Percentiles rank a stretch among this genome's conserved stretches.
Evolutionary conservation across 305 asterid species (phyloP).

Genomic region (Fraxinus floribunda): DNA sequence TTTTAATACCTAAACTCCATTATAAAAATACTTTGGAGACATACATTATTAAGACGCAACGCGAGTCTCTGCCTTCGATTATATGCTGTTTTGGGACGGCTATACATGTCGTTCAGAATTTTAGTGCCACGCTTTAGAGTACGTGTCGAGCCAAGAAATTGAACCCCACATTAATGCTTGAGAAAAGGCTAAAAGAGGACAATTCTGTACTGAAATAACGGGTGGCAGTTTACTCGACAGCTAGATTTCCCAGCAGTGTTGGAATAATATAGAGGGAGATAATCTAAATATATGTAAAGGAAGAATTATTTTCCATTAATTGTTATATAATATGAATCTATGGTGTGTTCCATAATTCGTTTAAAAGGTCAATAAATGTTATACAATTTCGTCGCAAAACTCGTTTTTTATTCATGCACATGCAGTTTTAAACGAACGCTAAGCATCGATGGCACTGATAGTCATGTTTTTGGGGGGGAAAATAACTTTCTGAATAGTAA

Average conservation of each 20-base stretch:
- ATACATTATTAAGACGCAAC: not conserved
- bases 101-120: not conserved
- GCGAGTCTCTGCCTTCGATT: not conserved
- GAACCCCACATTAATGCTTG: slow-evolving; percentile 55
- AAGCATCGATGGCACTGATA: not conserved
- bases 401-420: not conserved
- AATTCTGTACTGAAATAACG: not conserved
- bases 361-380: too few species aligned
- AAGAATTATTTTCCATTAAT: too few species aligned
- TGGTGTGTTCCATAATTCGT: too few species aligned
- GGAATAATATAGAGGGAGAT: slow-evolving; percentile 2
- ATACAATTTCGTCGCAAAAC: too few species aligned
- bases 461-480: too few species aligned
- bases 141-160: slow-evolving; percentile 32
- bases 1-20: slow-evolving; percentile 6
- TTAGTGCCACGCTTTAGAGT: not conserved
- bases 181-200: slow-evolving; percentile 13
- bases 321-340: too few species aligned
- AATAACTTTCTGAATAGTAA: too few species aligned
- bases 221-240: not conserved
- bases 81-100: not conserved
- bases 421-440: not conserved
- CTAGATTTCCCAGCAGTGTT: slow-evolving; percentile 31
- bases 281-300: too few species aligned
- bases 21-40: not conserved